These are phyloP conservation scores for Ilyonectria mors-panacis DNA, from an alignment of 2,329 filamentous ascomycete genomes.

Conservation along the genomic window DNA sequence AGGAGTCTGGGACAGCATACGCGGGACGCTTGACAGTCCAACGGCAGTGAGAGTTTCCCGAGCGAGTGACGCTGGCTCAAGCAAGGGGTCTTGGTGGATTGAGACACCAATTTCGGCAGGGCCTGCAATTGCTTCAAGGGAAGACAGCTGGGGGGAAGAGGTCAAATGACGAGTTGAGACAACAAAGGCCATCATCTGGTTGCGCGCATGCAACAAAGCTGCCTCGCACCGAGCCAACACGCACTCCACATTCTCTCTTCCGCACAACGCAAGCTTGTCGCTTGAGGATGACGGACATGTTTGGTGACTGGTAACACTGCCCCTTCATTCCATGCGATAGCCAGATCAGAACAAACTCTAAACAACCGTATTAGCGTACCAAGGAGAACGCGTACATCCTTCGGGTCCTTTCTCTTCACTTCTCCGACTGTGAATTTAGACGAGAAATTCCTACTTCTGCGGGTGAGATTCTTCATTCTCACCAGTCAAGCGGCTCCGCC, in stretches of 20 bases:
- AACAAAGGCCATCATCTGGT: conserved; percentile 6
- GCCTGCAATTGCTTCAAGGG: conserved; percentile 21
- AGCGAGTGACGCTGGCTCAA: conserved; percentile 14
- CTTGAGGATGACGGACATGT: conserved; percentile 4
- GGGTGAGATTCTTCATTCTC: conserved; percentile 17
- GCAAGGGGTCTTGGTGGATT: conserved; percentile 23
- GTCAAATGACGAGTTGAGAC: conserved; percentile 26
- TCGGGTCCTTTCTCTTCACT: neutral
- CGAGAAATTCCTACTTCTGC: conserved; percentile 5
- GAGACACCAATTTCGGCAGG: conserved; percentile 32
- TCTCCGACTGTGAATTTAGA: conserved; percentile 2
- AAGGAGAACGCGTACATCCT: conserved; percentile 22
- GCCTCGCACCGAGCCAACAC: conserved; percentile 11
- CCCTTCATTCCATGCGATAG: conserved; percentile 28
- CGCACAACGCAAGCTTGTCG: neutral
- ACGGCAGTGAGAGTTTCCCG: conserved; percentile 12
- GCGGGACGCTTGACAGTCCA: conserved; percentile 7
- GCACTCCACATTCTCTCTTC: conserved; percentile 8
- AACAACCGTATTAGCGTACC: conserved; percentile 25
- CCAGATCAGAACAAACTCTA: conserved; percentile 21
- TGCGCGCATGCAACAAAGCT: conserved; percentile 12
- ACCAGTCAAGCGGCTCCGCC: conserved; percentile 1
- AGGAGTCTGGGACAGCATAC: conserved; percentile 20
- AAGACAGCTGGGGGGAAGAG: neutral
- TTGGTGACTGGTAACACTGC: conserved; percentile 13